Conservation (phyloP, 2,329 filamentous ascomycete species). For the Xylariales sp. region DNA sequence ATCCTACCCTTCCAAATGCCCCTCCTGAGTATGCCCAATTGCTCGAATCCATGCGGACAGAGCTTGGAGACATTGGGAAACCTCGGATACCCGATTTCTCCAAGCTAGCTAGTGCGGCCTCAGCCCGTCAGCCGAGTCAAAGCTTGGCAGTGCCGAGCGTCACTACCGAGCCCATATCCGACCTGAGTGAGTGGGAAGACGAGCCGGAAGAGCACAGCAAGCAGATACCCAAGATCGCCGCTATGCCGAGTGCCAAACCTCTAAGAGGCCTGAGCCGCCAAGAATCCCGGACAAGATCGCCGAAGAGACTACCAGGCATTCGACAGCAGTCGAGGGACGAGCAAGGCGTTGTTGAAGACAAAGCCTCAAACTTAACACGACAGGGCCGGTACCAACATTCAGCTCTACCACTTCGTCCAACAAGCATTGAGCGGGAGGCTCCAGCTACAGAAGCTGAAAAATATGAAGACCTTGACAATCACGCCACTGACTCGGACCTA, state of each 20-base stretch:
- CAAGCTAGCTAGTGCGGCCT: slow-evolving; percentile 14
- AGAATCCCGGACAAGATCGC: not conserved
- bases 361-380: not conserved
- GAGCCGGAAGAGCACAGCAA: slow-evolving; percentile 25
- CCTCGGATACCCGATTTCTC: slow-evolving; percentile 25
- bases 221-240: slow-evolving; percentile 10
- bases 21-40: slow-evolving; percentile 40
- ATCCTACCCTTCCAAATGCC: slow-evolving; percentile 17
- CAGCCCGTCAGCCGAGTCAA: slow-evolving; percentile 3
- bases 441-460: too few relatives aligned
- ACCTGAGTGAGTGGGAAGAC: slow-evolving; percentile 51
- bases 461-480: not conserved
- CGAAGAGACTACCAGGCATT: slow-evolving; percentile 3
- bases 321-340: not conserved
- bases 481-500: not conserved
- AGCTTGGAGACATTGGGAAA: slow-evolving; percentile 30
- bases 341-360: not conserved
- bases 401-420: not conserved
- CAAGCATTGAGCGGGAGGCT: too few relatives aligned
- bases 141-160: slow-evolving; percentile 4
- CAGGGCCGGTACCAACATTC: not conserved
- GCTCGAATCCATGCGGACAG: slow-evolving; percentile 35
- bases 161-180: slow-evolving; percentile 35
- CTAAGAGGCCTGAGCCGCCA: not conserved
- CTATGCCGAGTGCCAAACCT: slow-evolving; percentile 6